Evolutionary conservation across 768 basidiomycete genomes (phyloP).

Genomic region (Lentinula guzmanii): DNA sequence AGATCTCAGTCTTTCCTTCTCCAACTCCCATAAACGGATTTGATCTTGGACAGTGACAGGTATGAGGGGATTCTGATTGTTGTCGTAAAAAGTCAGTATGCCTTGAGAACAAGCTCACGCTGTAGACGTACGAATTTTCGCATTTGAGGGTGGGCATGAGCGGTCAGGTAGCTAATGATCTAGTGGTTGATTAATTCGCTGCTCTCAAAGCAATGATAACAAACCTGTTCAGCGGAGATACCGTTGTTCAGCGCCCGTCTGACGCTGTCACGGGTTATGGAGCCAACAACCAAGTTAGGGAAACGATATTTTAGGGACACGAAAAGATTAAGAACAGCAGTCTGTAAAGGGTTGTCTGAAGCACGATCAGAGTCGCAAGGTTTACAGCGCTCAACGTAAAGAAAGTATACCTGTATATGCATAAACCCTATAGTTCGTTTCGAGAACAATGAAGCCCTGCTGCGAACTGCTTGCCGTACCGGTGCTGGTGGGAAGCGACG

Average conservation of each 20-base stretch:
- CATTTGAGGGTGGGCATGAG: slow-evolving; percentile 98
- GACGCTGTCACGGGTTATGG: slow-evolving; percentile 92
- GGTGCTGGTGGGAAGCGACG: slow-evolving; percentile 63
- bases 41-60: slow-evolving; percentile 99
- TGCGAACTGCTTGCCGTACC: slow-evolving; percentile 51
- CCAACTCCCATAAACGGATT: slow-evolving; percentile 95
- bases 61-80: slow-evolving; percentile 74
- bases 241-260: slow-evolving; percentile 91
- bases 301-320: slow-evolving; percentile 90
- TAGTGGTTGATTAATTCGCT: slow-evolving; percentile 24
- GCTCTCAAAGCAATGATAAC: slow-evolving; percentile 16
- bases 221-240: slow-evolving; percentile 92
- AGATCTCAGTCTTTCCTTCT: slow-evolving; percentile 85
- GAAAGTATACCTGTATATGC: slow-evolving; percentile 81
- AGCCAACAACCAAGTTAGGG: slow-evolving; percentile 94
- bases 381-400: slow-evolving; percentile 14
- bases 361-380: slow-evolving; percentile 13
- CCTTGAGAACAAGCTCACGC: background rate
- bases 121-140: slow-evolving; percentile 67
- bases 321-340: slow-evolving; percentile 92
- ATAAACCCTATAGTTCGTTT: slow-evolving; percentile 97
- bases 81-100: background rate
- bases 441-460: slow-evolving; percentile 92
- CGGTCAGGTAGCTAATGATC: slow-evolving; percentile 93
- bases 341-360: slow-evolving; percentile 91